Base-by-base conservation (phyloP, 1,139 yeast species). In the Protomyces gravidus region DNA sequence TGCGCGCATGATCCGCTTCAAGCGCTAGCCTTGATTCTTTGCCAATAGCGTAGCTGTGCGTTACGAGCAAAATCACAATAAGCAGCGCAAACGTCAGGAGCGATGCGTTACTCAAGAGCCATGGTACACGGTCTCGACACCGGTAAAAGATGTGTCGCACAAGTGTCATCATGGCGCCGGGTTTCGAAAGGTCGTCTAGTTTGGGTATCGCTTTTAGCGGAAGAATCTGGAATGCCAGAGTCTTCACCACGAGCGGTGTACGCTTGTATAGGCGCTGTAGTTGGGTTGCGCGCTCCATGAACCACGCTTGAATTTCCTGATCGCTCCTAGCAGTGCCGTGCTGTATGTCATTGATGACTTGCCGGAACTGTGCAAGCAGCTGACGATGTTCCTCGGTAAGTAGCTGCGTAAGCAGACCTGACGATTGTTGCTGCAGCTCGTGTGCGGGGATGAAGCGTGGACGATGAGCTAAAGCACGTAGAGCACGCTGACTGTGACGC, bases 131-230 rank as follows among this genome's bases (percentile, higher is more conserved):
- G n/a, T 28, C 36, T 32, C 40, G 47, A 26, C 47, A 50, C 17
- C 47, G 46, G 9, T 46, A 28, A 13, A 53, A 32, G 26, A 53
- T 51, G 5, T 45, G 36, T 47, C 40, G 47, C 13, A 46, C 45
- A 30, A 53, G 28, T 23, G 28, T 51, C 50, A 53, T 32, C 36
- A 53, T 42, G 5, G 58, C 58, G 32, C 58, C 58, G 1, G 58
- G 58, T 25, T 53, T 53, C 15, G 51, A 45, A 26, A 53, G 23
- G 25, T 53, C 58, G 26, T 53, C 58, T 13, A 53, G 32, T 7
- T 50, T 45, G 11, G 58, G 58, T 4, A 53, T 46, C 25, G 58
- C 58, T 7, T 50, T 45, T 19, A 53, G 27, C 11, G 58, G 58
- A 2, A 53, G 39, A 5, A 53, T 30, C 19, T 53, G 47, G 1